Conservation (phyloP, 1,284 basidiomycete species). For the Apiotrichum siamense region DNA sequence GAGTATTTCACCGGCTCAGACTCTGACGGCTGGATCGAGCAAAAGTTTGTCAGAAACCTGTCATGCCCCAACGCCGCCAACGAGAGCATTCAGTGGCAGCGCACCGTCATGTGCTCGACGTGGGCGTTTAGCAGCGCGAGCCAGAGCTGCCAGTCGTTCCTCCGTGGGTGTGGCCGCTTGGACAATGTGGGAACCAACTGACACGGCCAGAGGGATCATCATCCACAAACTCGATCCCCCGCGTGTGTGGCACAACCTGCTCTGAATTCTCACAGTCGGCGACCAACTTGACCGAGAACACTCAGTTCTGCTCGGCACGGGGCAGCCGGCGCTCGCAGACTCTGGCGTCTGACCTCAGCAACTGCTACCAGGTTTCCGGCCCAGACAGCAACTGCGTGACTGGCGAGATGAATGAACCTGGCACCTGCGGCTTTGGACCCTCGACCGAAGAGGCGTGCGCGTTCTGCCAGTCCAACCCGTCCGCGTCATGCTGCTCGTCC, state of each 20-base stretch:
- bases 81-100: constrained; percentile 33
- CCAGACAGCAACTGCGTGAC: constrained; percentile 43
- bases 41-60: constrained; percentile 35
- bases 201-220: neutral
- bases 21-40: constrained; percentile 33
- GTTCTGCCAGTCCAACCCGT: constrained; percentile 35
- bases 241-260: constrained; percentile 42
- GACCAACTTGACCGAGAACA: constrained; percentile 21
- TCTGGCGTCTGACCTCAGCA: constrained; percentile 42
- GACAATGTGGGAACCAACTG: neutral
- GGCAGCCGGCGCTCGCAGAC: constrained; percentile 18
- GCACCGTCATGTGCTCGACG: constrained; percentile 39
- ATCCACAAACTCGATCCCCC: constrained; percentile 30
- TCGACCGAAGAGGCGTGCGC: constrained; percentile 45
- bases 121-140: constrained; percentile 36
- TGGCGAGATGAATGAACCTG: constrained; percentile 44
- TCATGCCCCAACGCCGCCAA: constrained; percentile 33
- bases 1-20: constrained; percentile 40
- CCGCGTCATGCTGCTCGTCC: constrained; percentile 30
- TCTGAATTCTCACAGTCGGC: constrained; percentile 33
- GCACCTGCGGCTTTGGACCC: constrained; percentile 49
- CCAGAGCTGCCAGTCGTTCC: constrained; percentile 21
- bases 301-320: constrained; percentile 27
- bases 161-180: constrained; percentile 25
- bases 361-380: constrained; percentile 46